Percentiles rank a stretch among this genome's conserved stretches.
Conservation (phyloP, 1,284 basidiomycete species). For the Malassezia sympodialis region DNA sequence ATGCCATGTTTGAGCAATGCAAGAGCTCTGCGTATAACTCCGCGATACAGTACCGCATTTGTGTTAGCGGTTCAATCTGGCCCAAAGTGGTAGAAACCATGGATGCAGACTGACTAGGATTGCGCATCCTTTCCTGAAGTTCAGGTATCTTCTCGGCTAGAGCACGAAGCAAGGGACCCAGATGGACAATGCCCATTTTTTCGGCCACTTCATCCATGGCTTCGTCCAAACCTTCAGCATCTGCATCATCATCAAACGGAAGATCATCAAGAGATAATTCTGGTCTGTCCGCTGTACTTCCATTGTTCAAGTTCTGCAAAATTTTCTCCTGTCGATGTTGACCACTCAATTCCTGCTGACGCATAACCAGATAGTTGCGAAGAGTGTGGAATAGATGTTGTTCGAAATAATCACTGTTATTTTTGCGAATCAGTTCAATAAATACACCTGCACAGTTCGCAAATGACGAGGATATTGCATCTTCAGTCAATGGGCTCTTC, state of each 20-base stretch:
- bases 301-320: background rate
- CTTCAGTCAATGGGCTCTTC: conserved; percentile 49
- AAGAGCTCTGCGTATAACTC: conserved; percentile 93
- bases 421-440: conserved; percentile 92
- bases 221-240: conserved; percentile 57
- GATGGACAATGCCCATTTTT: conserved; percentile 84
- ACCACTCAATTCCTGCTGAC: conserved; percentile 59
- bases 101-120: conserved; percentile 66
- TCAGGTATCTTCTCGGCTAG: conserved; percentile 63
- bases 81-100: conserved; percentile 22
- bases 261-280: conserved; percentile 19
- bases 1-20: conserved; percentile 95
- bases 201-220: conserved; percentile 78
- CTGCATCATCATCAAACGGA: conserved; percentile 27
- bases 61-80: conserved; percentile 66
- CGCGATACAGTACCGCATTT: conserved; percentile 92
- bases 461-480: conserved; percentile 75
- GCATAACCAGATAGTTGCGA: conserved; percentile 74
- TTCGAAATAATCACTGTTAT: conserved; percentile 98
- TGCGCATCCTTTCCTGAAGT: conserved; percentile 62
- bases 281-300: conserved; percentile 3
- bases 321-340: conserved; percentile 20
- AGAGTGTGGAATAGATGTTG: conserved; percentile 94
- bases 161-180: conserved; percentile 71
- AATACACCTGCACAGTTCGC: conserved; percentile 78